Base-by-base conservation (phyloP, 202 grass and related monocot species). In the Eragrostis tef region DNA sequence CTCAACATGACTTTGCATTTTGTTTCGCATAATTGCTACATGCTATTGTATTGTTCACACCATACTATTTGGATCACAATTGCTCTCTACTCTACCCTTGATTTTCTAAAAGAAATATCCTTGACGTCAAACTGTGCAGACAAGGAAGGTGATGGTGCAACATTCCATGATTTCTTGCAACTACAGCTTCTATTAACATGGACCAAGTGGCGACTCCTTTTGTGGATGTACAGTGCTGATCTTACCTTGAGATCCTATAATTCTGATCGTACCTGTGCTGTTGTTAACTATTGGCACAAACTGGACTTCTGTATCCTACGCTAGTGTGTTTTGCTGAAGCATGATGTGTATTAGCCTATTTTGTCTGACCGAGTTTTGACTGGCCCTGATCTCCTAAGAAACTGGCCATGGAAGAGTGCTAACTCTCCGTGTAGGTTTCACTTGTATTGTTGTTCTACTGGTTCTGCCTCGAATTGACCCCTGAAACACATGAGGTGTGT, bases 171-270 rank as follows among this genome's bases (percentile, higher is more conserved):
- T 22, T 51, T 61, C 26, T 3, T 27, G 17, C 11, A 61, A 22
- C 25, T n/a, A 39, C 50, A 61, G 58, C 25, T 50, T 78, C 14
- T 2, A 12, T 29, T 46, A 68, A 14, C 0, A 79, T 45, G 60
- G 1, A 81, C 2, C 65, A 73, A 67, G 58, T 72, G 51, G 73
- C 67, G 20, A 36, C 66, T 78, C 22, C 12, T 42, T 63, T 52
- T 50, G 44, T 73, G 27, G 4, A 2, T 46, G 39, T 54, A 6
- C 49, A 10, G 11, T 27, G 59, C 13, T 9, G 60, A 79, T 86
- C 83, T 78, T 52, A 34, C 44, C 83, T 86, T 56, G 83, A 74
- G 83, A 79, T 89, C 74, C 50, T 51, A 45, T 7, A 68, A 29
- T 41, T 61, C 43, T 34, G 50, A 49, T 34, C 2, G 17, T 9